These are phyloP conservation scores for Cercophora scortea DNA, from an alignment of 495 filamentous ascomycete genomes.

Conservation along the genomic window DNA sequence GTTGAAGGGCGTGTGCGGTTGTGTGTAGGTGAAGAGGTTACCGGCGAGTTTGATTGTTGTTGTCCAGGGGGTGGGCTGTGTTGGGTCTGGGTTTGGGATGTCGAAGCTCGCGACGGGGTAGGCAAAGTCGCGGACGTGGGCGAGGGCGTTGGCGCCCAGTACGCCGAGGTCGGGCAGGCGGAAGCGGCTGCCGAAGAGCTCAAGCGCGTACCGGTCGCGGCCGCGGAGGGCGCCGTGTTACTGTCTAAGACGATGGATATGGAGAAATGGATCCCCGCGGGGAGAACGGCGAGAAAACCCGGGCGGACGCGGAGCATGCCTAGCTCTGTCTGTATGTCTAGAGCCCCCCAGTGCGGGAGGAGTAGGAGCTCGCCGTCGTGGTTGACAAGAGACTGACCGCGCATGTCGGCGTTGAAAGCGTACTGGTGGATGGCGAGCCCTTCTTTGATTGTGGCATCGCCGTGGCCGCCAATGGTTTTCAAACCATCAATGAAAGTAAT, in stretches of 20 bases:
- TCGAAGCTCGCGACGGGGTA: constrained; percentile 60
- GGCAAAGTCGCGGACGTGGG: constrained; percentile 66
- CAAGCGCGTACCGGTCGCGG: constrained; percentile 54
- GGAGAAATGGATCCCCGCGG: constrained; percentile 58
- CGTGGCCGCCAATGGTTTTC: constrained; percentile 58
- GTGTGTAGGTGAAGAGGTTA: constrained; percentile 53
- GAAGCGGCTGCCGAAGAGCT: constrained; percentile 60
- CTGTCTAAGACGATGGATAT: constrained; percentile 19
- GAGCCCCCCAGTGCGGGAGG: constrained; percentile 55
- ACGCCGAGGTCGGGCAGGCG: constrained; percentile 63
- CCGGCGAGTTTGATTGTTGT: constrained; percentile 60
- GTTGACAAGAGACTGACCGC: constrained; percentile 57
- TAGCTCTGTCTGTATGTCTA: constrained; percentile 64
- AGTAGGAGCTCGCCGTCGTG: constrained; percentile 67
- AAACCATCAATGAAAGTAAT: constrained; percentile 63
- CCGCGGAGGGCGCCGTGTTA: neutral
- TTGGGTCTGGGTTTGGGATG: constrained; percentile 16
- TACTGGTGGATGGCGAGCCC: constrained; percentile 64
- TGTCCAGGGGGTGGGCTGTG: constrained; percentile 31
- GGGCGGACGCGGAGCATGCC: constrained; percentile 49
- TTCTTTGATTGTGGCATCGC: constrained; percentile 58
- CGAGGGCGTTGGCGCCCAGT: constrained; percentile 64
- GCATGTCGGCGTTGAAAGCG: constrained; percentile 60
- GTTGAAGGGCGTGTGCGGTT: constrained; percentile 66
- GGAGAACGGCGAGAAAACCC: constrained; percentile 63